phyloP scores from a whole-genome alignment of 2,329 filamentous ascomycete genomes.

The Aspergillus sp. region DNA sequence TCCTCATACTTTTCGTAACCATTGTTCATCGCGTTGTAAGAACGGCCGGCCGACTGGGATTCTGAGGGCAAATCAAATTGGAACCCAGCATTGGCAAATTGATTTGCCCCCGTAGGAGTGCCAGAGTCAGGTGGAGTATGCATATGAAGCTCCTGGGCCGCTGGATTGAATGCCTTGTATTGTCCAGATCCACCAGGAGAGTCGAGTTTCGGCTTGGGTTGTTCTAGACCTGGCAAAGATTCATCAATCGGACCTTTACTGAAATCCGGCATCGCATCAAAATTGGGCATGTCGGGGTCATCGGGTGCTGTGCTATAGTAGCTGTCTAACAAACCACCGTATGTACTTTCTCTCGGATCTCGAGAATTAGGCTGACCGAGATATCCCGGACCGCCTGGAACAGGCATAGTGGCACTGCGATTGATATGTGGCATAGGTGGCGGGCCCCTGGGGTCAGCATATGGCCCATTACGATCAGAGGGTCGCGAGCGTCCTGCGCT shows the following conservation, averaged over 20 bases:
- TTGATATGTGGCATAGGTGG: constrained; percentile 30
- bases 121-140: constrained; percentile 50
- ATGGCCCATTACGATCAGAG: constrained; percentile 24
- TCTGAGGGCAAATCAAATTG: constrained; percentile 68
- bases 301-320: constrained; percentile 52
- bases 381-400: constrained; percentile 25
- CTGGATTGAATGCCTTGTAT: constrained; percentile 39
- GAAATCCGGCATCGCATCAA: constrained; percentile 54
- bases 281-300: constrained; percentile 64
- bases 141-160: constrained; percentile 31
- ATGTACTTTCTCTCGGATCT: constrained; percentile 26
- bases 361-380: constrained; percentile 36
- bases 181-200: constrained; percentile 23
- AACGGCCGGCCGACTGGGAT: constrained; percentile 13
- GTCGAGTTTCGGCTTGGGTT: constrained; percentile 27
- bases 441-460: constrained; percentile 26
- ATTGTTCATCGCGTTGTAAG: constrained; percentile 21
- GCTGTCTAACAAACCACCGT: constrained; percentile 48
- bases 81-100: constrained; percentile 55
- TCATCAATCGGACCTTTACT: constrained; percentile 30
- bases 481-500: constrained; percentile 24
- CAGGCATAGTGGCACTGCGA: constrained; percentile 41
- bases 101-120: constrained; percentile 24
- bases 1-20: constrained; percentile 23
- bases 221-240: constrained; percentile 35